A percentile compares a stretch with the other conserved stretches of the same genome.
Conservation (phyloP, 306 rosid genomes). For the Prinsepia uniflora region DNA sequence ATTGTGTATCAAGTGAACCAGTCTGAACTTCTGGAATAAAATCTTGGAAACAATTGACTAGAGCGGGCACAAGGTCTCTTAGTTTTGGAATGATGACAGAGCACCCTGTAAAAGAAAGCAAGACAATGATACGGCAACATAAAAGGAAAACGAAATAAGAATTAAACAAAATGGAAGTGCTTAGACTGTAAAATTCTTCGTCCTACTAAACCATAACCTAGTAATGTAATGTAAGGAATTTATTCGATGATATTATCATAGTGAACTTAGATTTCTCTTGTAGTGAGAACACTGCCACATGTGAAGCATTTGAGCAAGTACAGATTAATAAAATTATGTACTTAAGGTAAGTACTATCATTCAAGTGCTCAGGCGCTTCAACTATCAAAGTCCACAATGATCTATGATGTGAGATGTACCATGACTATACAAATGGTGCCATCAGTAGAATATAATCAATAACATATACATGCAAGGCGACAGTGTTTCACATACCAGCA, state of each 20-base stretch:
- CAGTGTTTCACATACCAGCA: constrained; percentile 49
- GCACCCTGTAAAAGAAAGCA: constrained; percentile 43
- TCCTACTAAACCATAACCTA: background rate
- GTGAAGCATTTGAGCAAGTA: constrained; percentile 9
- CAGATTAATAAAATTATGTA: background rate
- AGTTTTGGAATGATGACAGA: constrained; percentile 47
- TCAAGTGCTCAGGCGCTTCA: background rate
- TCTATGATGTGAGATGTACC: background rate
- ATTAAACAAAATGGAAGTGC: background rate
- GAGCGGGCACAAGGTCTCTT: constrained; percentile 58
- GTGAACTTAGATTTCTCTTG: background rate
- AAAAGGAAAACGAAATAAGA: background rate
- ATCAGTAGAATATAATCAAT: background rate
- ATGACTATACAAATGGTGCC: background rate
- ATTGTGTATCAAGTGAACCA: constrained; percentile 41
- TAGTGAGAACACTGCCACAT: background rate
- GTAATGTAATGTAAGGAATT: background rate
- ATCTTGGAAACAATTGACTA: constrained; percentile 69
- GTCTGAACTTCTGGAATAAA: constrained; percentile 44
- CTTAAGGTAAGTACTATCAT: background rate
- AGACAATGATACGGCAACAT: background rate
- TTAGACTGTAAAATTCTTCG: background rate
- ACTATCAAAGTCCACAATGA: background rate
- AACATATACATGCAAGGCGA: constrained; percentile 1
- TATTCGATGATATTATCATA: background rate